phyloP scores from a whole-genome alignment of 352 stramenopile species.

The Phytopythium litorale region DNA sequence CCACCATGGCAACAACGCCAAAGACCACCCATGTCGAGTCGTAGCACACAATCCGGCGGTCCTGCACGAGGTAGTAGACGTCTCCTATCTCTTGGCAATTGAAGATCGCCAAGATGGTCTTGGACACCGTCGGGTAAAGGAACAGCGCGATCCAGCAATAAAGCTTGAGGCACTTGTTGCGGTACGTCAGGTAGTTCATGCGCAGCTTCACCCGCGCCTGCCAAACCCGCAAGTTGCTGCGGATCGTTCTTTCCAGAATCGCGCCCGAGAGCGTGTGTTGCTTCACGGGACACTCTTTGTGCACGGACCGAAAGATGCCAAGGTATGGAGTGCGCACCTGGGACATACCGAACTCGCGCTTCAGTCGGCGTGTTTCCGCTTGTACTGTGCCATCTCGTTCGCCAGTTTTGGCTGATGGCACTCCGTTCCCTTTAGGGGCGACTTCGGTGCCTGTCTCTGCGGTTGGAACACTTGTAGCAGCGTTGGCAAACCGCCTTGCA shows the following conservation, averaged over 20 bases:
- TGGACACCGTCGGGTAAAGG: slow-evolving; percentile 73
- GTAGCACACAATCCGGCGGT: slow-evolving; percentile 72
- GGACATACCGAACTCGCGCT: slow-evolving; percentile 71
- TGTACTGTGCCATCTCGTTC: slow-evolving; percentile 3
- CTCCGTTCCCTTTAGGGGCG: neutral
- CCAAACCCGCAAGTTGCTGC: slow-evolving; percentile 72
- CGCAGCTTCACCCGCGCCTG: slow-evolving; percentile 71
- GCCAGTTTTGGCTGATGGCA: neutral
- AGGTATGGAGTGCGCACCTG: slow-evolving; percentile 67
- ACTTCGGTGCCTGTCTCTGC: neutral
- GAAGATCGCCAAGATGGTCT: slow-evolving; percentile 78
- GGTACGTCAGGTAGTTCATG: slow-evolving; percentile 83
- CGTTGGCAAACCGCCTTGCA: slow-evolving; percentile 5
- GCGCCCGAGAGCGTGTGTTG: slow-evolving; percentile 38
- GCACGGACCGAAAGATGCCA: slow-evolving; percentile 52
- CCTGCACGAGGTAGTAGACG: slow-evolving; percentile 54
- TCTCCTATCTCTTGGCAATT: slow-evolving; percentile 72
- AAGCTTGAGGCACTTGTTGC: slow-evolving; percentile 75
- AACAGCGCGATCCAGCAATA: slow-evolving; percentile 77
- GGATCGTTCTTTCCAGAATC: slow-evolving; percentile 62
- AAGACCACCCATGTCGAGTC: slow-evolving; percentile 62
- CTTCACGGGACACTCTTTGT: slow-evolving; percentile 46
- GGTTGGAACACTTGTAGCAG: neutral
- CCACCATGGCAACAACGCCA: slow-evolving; percentile 43
- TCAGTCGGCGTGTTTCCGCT: slow-evolving; percentile 35